phyloP scores from a whole-genome alignment of 768 basidiomycete genomes.

The Suillus clintonianus region DNA sequence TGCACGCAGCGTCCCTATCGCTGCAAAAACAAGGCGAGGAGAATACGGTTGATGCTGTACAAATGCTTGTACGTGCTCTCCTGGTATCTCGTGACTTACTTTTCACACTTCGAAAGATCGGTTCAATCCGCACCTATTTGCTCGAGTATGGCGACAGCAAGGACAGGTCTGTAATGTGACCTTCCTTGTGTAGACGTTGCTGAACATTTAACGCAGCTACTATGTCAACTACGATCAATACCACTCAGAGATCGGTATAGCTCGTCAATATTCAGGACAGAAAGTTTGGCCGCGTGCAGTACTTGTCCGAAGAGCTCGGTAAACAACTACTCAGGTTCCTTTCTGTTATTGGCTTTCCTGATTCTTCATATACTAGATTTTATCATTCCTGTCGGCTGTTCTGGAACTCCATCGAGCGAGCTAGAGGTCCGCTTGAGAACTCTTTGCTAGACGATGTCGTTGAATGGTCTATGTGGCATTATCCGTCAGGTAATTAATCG shows the following conservation, averaged over 20 bases:
- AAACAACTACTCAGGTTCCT: constrained; percentile 12
- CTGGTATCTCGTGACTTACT: background rate
- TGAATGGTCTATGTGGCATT: constrained; percentile 80
- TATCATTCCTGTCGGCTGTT: constrained; percentile 68
- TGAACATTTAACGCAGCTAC: constrained; percentile 41
- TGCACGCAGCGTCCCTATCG: constrained; percentile 70
- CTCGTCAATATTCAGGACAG: constrained; percentile 67
- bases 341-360: constrained; percentile 5
- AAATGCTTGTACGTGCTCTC: constrained; percentile 30
- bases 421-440: constrained; percentile 59
- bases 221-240: constrained; percentile 59
- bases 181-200: constrained; percentile 11
- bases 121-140: constrained; percentile 68
- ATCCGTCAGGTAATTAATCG: constrained; percentile 46
- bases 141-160: constrained; percentile 75
- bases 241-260: constrained; percentile 61
- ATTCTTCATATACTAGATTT: constrained; percentile 37
- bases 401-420: constrained; percentile 76
- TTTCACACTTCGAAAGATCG: background rate
- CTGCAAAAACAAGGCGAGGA: constrained; percentile 75
- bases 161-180: constrained; percentile 40
- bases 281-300: constrained; percentile 78
- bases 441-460: constrained; percentile 68
- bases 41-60: constrained; percentile 80
- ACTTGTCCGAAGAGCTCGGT: constrained; percentile 68